Evolutionary conservation across 306 rosid species (phyloP).

Genomic region (Crataegus laevigata): DNA sequence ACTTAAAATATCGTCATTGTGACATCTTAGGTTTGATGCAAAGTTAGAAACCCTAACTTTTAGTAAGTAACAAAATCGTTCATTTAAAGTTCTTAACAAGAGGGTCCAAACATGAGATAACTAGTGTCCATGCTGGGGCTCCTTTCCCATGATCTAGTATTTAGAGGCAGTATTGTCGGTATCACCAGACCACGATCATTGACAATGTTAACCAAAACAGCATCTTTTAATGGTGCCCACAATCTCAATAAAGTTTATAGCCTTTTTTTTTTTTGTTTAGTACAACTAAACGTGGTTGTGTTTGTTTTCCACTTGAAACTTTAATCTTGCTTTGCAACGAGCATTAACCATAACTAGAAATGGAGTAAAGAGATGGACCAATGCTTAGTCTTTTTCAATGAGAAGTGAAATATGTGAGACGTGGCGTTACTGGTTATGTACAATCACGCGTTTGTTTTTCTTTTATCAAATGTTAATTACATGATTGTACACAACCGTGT

Average conservation of each 20-base stretch:
- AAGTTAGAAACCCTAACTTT: no score
- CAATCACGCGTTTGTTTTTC: not conserved
- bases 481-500: not conserved
- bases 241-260: not conserved
- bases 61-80: not conserved
- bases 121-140: constrained; percentile 22
- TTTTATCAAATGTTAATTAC: no score
- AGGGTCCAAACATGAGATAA: constrained; percentile 10
- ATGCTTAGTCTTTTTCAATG: not conserved
- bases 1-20: not conserved
- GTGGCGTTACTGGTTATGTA: no score
- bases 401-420: no score
- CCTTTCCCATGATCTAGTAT: constrained; percentile 18
- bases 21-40: not conserved
- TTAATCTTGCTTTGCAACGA: not conserved
- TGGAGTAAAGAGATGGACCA: not conserved
- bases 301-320: not conserved
- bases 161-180: constrained; percentile 25
- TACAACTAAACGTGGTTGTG: not conserved
- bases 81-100: not conserved
- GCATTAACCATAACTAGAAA: not conserved
- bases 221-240: constrained; percentile 5
- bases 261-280: not conserved
- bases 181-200: constrained; percentile 25
- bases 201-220: constrained; percentile 13